Base-by-base conservation (phyloP, 192 early-diverging fungal genomes). In the Pilaira anomala region DNA sequence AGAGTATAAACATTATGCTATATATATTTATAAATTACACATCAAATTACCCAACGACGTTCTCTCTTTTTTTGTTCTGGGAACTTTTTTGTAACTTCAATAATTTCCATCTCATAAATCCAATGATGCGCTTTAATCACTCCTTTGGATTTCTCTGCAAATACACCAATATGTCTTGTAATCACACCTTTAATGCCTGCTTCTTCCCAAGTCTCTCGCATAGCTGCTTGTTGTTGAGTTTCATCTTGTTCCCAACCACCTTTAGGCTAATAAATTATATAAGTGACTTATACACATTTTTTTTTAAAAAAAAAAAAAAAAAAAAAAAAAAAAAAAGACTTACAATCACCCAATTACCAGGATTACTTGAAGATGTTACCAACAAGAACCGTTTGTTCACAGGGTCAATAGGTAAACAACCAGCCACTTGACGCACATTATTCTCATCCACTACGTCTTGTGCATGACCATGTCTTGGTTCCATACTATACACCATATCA, bases 221-320 rank as follows among this genome's bases (percentile, higher is more conserved):
- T 57, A 41, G 85, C 85, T 22, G 82, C 82, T 45, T 79, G 70
- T 64, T 76, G 69, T 36, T 78, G 67, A 14, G 81, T 78, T 63
- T 86, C 85, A 46, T 84, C 78, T 53, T 76, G 76, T 58, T 86
- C 85, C 85, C 85, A 86, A 19, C 85, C 85, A 25, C 85, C 85
- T 60, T 86, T 83, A 13, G 85, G 83, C 78, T 77, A 66, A 22
- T 39, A 13, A 28, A 51, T 44, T 7, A 14, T 36, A 24, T 65
- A 56, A 11, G 19, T 33, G n/a, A 21, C 13, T 26, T 3, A 16
- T 3, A 22, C 8, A 48, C 6, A 19, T 16, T 48, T 48, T 46
- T 46, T 14, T 28, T 16, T 22, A 26, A 13, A n/a, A n/a, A n/a
- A n/a, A n/a, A n/a, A n/a, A n/a, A n/a, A n/a, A n/a, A n/a, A n/a